phyloP scores from a whole-genome alignment of 208 protist species.

The Naegleria gruberi region DNA sequence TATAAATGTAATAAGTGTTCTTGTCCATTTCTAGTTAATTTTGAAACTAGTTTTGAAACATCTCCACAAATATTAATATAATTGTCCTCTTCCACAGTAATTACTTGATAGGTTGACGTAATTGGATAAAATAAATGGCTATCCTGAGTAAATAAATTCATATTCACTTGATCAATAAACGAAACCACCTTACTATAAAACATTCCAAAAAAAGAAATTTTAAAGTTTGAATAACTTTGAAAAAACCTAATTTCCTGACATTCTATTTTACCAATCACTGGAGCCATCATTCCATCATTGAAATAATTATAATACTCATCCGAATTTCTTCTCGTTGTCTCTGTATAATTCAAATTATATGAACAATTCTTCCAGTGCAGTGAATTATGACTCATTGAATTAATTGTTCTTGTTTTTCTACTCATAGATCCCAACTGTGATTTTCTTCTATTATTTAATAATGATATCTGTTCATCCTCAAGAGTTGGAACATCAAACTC shows the following conservation, averaged over 20 bases:
- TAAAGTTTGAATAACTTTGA: background rate
- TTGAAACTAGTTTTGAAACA: background rate
- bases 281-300: background rate
- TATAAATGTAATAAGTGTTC: background rate
- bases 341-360: background rate
- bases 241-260: background rate
- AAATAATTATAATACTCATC: background rate
- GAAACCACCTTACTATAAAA: background rate
- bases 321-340: too few relatives aligned
- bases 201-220: background rate
- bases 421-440: too few relatives aligned
- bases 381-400: too few relatives aligned
- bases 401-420: too few relatives aligned
- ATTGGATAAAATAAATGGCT: background rate
- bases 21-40: background rate
- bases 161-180: background rate
- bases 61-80: background rate
- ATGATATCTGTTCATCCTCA: too few relatives aligned
- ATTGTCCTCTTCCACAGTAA: background rate
- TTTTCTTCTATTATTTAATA: too few relatives aligned
- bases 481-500: too few relatives aligned
- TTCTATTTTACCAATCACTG: background rate
- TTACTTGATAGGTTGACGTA: background rate
- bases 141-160: background rate
- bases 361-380: background rate